Evolutionary conservation across 805 yeast genomes (phyloP), one percentile per base, ranked within the genome.

Genomic region (Teunomyces aglyptinius): DNA sequence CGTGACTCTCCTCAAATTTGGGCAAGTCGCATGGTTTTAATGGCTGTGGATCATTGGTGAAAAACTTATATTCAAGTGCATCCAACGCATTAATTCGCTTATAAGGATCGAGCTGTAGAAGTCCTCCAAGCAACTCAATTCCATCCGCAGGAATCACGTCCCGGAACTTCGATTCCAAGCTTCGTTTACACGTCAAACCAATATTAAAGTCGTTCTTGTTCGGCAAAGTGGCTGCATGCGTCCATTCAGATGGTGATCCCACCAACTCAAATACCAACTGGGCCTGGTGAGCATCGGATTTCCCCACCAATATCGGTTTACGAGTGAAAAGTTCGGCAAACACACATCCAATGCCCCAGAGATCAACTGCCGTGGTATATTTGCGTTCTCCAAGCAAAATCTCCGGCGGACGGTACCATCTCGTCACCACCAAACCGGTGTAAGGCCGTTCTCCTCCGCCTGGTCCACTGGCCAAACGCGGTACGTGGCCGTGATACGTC

Each of bases 341-440:
- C 0, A 94, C 92, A 68, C 99, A 94, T 1, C 98, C 98, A 16
- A 89, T 79, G 0, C 98, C 97, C 99, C 99, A 94, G 68, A 94
- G 78, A 66, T 94, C 99, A 10, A 92, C 92, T 0, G 98, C 96
- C 0, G 97, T 87, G 2, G 97, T 90, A 63, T 92, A 92, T 49
- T 78, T 73, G 55, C 86, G 76, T 54, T 90, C 96, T 3, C 97
- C 97, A 44, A 94, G 68, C 12, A 94, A 75, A 15, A 94, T 73
- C 63, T 92, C 99, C 0, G 98, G 99, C 1, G 99, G 96, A 48
- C 99, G 75, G 65, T 95, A 94, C 99, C 99, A 94, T 53, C 99
- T 70, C 0, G 99, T 94, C 32, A 94, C 98, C 2, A 94, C 99
- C 45, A 80, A 58, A 1, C 80, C 83, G 0, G 85, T 80, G 54